A percentile compares a stretch with the other conserved stretches of the same genome.
These are phyloP conservation scores for Ajuga reptans DNA, from an alignment of 305 asterid genomes.

Conservation along the genomic window DNA sequence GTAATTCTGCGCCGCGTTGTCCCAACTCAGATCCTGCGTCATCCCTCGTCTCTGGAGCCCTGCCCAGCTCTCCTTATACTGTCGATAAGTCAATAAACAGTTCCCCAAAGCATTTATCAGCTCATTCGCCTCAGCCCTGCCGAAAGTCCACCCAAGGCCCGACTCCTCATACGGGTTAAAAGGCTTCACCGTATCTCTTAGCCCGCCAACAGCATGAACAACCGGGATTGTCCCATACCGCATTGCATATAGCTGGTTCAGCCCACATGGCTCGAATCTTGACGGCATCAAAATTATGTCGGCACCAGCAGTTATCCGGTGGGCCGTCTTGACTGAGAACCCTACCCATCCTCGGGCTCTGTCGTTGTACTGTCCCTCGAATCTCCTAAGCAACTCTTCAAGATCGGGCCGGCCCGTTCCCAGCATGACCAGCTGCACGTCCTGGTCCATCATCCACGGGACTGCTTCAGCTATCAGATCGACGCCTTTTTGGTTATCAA, in stretches of 20 bases:
- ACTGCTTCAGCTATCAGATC: constrained; percentile 80
- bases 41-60: constrained; percentile 83
- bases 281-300: constrained; percentile 91
- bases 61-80: constrained; percentile 76
- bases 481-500: constrained; percentile 83
- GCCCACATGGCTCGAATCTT: constrained; percentile 92
- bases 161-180: constrained; percentile 75
- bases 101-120: constrained; percentile 66
- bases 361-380: constrained; percentile 54
- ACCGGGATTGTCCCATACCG: constrained; percentile 81
- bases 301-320: constrained; percentile 81
- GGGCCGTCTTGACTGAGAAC: constrained; percentile 75
- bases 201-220: constrained; percentile 89
- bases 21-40: constrained; percentile 83
- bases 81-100: constrained; percentile 62
- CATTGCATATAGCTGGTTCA: constrained; percentile 94
- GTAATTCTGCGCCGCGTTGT: constrained; percentile 69
- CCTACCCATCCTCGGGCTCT: constrained; percentile 84
- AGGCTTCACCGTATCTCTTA: constrained; percentile 77
- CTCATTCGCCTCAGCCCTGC: constrained; percentile 44
- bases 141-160: constrained; percentile 88
- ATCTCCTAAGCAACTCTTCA: constrained; percentile 62
- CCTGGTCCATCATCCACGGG: constrained; percentile 89
- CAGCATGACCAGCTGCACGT: constrained; percentile 76
- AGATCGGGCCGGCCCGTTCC: constrained; percentile 86